Evolutionary conservation across 768 basidiomycete species (phyloP).

Genomic region (Neoboletus brunneissimus): DNA sequence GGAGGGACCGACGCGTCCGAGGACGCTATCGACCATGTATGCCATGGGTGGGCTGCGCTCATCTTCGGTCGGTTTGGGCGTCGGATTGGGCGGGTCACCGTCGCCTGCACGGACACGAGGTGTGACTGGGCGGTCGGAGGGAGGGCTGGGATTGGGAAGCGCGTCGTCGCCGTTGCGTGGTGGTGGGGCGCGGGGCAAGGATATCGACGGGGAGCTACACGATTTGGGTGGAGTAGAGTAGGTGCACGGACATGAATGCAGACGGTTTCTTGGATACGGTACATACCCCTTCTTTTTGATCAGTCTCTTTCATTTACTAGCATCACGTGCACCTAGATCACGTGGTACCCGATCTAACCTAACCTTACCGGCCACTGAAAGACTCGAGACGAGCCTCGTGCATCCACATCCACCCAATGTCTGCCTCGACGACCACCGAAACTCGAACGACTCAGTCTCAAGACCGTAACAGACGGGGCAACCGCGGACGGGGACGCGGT

Average conservation of each 20-base stretch:
- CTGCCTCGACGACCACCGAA: slow-evolving; percentile 19
- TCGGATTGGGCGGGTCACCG: slow-evolving; percentile 21
- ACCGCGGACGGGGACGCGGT: slow-evolving; percentile 22
- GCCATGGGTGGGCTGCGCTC: slow-evolving; percentile 55
- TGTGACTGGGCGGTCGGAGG: not conserved
- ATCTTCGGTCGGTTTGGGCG: slow-evolving; percentile 29
- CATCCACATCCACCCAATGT: slow-evolving; percentile 7
- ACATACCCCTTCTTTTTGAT: not conserved
- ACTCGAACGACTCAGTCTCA: slow-evolving; percentile 1
- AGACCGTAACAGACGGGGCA: slow-evolving; percentile 13
- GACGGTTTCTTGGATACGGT: not conserved
- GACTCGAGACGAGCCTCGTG: not conserved
- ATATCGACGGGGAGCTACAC: not conserved
- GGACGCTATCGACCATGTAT: slow-evolving; percentile 62
- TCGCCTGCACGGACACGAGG: slow-evolving; percentile 7
- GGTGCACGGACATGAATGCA: not conserved
- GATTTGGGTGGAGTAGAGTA: slow-evolving; percentile 24
- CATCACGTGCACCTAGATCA: not conserved
- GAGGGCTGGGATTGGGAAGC: not conserved
- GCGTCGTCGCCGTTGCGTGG: slow-evolving; percentile 1
- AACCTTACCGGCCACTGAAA: no score
- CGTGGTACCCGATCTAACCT: not conserved
- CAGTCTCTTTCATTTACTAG: no score
- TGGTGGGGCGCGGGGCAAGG: not conserved
- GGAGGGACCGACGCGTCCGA: slow-evolving; percentile 31